Conservation (phyloP, 2,329 filamentous ascomycete genomes). For the Ciborinia camelliae region DNA sequence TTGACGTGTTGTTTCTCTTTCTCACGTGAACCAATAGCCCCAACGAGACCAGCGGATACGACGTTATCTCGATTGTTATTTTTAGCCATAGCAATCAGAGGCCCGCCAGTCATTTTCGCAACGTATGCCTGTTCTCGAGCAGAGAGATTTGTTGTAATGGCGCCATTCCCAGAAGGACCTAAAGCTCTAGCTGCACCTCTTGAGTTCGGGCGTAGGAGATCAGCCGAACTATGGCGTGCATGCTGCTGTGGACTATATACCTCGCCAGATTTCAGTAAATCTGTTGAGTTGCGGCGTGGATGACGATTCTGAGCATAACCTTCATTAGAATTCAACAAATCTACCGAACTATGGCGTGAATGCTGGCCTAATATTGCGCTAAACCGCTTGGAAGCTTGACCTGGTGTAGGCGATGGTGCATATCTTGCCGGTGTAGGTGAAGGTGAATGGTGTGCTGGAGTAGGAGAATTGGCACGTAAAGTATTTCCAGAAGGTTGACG, state of each 20-base stretch:
- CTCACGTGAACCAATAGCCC: constrained; percentile 76
- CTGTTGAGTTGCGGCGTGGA: neutral
- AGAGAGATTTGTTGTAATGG: constrained; percentile 62
- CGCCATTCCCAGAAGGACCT: constrained; percentile 38
- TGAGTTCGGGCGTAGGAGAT: constrained; percentile 54
- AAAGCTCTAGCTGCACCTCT: constrained; percentile 50
- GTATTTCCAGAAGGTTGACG: constrained; percentile 53
- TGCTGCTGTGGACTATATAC: constrained; percentile 36
- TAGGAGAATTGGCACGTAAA: constrained; percentile 43
- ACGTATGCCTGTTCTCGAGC: constrained; percentile 86
- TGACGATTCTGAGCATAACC: neutral
- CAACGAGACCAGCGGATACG: constrained; percentile 64
- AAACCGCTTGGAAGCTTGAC: constrained; percentile 46
- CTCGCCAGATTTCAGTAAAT: constrained; percentile 40
- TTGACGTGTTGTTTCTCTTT: constrained; percentile 71
- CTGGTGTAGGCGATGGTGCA: constrained; percentile 40
- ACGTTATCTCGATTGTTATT: constrained; percentile 40
- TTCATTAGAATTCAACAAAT: constrained; percentile 6
- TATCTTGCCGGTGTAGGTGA: neutral
- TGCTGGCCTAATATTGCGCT: constrained; percentile 38
- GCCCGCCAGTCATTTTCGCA: constrained; percentile 75
- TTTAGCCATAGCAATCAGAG: constrained; percentile 61
- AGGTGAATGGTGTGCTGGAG: constrained; percentile 42
- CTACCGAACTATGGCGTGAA: constrained; percentile 43
- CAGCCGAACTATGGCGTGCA: constrained; percentile 48